These are phyloP conservation scores for Fusarium coffeatum DNA, from an alignment of 2,329 filamentous ascomycete species.

Conservation along the genomic window DNA sequence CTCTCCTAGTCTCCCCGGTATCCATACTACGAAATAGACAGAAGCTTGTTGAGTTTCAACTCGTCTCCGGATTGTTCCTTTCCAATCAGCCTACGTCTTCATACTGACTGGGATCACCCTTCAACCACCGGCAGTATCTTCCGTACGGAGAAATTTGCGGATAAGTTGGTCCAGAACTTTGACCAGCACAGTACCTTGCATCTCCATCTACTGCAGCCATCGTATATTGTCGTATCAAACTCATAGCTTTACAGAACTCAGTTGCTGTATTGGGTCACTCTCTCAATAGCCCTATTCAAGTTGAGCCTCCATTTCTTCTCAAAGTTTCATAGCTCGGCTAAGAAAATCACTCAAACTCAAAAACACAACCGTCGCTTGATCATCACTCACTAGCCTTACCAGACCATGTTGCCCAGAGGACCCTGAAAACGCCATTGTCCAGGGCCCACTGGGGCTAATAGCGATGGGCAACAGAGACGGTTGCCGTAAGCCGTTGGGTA, in stretches of 20 bases:
- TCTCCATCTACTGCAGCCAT: not conserved
- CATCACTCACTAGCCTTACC: not conserved
- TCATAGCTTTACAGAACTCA: not conserved
- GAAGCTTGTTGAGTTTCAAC: constrained; percentile 25
- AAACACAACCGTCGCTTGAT: constrained; percentile 3
- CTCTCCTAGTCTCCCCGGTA: not conserved
- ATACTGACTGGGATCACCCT: constrained; percentile 8
- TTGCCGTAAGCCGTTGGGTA: constrained; percentile 1
- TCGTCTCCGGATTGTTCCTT: constrained; percentile 18
- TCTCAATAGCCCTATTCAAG: not conserved
- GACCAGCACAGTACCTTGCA: constrained; percentile 6
- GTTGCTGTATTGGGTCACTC: not conserved
- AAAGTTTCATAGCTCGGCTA: not conserved
- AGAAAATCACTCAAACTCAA: constrained; percentile 37
- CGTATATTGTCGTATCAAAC: constrained; percentile 2
- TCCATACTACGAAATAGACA: not conserved
- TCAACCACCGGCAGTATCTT: constrained; percentile 15
- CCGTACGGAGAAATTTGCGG: constrained; percentile 26
- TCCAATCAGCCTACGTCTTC: constrained; percentile 16
- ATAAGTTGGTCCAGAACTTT: not conserved
- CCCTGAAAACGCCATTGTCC: constrained; percentile 28
- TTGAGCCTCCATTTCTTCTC: not conserved
- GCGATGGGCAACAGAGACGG: not conserved
- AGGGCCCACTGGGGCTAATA: not conserved
- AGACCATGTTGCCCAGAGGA: constrained; percentile 13